phyloP scores from a whole-genome alignment of 148 eudicot genomes.

The Cornus kousa region DNA sequence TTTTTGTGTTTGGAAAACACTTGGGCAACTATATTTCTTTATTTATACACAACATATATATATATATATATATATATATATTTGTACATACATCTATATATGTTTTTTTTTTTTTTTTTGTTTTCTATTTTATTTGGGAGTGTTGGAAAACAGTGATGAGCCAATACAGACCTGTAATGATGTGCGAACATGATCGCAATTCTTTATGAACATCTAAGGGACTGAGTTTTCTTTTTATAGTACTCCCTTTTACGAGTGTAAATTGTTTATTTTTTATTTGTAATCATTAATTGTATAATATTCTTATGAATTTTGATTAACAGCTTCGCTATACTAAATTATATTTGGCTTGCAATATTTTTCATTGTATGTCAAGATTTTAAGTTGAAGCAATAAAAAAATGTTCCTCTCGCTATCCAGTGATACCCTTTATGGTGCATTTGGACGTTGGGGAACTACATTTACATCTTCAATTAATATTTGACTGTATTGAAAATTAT shows the following conservation, averaged over 20 bases:
- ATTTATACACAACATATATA: background rate
- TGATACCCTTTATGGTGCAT: constrained; percentile 32
- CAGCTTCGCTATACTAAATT: background rate
- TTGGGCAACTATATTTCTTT: constrained; percentile 39
- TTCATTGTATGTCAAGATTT: background rate
- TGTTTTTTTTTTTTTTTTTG: too few relatives aligned
- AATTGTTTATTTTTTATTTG: background rate
- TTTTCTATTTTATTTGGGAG: background rate
- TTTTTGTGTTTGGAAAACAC: constrained; percentile 13
- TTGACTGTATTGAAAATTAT: too few relatives aligned
- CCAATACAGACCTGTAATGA: constrained; percentile 81
- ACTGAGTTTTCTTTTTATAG: constrained; percentile 34
- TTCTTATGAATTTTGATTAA: background rate
- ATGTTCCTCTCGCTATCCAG: constrained; percentile 68
- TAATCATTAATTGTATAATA: background rate
- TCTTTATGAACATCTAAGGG: constrained; percentile 74
- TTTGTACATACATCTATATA: too few relatives aligned
- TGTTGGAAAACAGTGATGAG: constrained; percentile 46
- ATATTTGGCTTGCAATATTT: background rate
- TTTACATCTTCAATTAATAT: background rate
- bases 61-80: background rate
- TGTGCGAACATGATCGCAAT: constrained; percentile 74
- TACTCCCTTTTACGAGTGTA: background rate
- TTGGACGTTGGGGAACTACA: constrained; percentile 66
- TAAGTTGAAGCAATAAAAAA: constrained; percentile 30